Conservation (phyloP, 2,329 filamentous ascomycete species). For the Onygenales sp. region DNA sequence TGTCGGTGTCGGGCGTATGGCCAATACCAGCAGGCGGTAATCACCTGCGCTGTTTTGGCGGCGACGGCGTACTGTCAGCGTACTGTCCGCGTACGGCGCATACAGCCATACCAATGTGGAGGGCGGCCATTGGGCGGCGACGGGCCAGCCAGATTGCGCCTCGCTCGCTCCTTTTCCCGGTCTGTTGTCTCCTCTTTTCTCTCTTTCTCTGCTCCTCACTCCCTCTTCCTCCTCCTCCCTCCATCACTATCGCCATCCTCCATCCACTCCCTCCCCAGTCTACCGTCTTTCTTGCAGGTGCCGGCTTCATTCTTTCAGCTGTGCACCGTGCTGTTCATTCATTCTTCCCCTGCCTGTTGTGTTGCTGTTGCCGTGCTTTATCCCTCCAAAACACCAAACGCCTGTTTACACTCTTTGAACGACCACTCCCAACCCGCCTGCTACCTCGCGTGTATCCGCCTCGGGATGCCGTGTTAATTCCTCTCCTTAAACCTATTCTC, state of each 20-base stretch:
- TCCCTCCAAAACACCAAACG: constrained; percentile 8
- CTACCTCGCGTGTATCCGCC: background rate
- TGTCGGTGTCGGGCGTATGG: background rate
- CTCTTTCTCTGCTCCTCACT: background rate
- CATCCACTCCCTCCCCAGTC: constrained; percentile 15
- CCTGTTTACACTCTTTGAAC: constrained; percentile 7
- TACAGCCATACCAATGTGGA: too few species aligned
- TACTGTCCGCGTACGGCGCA: background rate
- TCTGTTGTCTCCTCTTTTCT: constrained; percentile 6
- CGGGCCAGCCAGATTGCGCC: background rate
- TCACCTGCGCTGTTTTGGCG: background rate
- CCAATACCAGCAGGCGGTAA: background rate
- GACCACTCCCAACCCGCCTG: background rate
- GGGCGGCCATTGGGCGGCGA: background rate
- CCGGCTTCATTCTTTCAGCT: constrained; percentile 59
- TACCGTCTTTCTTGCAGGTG: constrained; percentile 30
- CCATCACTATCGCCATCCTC: constrained; percentile 6
- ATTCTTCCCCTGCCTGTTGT: constrained; percentile 21
- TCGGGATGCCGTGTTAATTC: too few species aligned
- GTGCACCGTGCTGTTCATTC: constrained; percentile 43
- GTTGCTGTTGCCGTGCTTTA: constrained; percentile 10
- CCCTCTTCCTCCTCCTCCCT: constrained; percentile 5
- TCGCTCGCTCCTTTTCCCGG: constrained; percentile 4
- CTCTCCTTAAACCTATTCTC: background rate
- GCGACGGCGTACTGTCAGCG: background rate